Conservation (phyloP, 2,329 filamentous ascomycete genomes). For the Claviceps capensis region DNA sequence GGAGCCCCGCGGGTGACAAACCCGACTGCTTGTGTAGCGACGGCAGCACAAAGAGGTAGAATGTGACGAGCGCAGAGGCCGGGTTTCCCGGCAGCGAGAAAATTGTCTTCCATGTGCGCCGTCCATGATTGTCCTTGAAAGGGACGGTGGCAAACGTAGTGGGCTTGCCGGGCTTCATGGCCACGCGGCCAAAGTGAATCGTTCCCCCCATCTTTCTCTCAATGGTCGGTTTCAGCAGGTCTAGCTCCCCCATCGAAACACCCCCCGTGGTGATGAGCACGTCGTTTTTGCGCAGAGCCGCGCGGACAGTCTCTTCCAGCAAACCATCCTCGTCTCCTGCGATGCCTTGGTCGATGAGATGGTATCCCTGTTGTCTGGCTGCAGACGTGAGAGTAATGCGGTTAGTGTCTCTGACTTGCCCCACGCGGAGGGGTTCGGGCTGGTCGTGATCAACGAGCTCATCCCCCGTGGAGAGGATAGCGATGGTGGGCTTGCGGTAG, state of each 20-base stretch:
- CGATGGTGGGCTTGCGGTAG: conserved; percentile 65
- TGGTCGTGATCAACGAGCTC: conserved; percentile 71
- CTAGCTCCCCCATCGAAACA: conserved; percentile 95
- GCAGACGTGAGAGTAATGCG: conserved; percentile 76
- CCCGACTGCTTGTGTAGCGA: conserved; percentile 68
- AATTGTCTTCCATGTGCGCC: conserved; percentile 52
- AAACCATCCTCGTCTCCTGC: conserved; percentile 58
- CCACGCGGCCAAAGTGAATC: conserved; percentile 90
- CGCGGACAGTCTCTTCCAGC: conserved; percentile 64
- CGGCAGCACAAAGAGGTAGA: conserved; percentile 87
- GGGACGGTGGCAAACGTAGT: conserved; percentile 91
- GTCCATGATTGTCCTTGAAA: conserved; percentile 42
- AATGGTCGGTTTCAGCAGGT: conserved; percentile 91
- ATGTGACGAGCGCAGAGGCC: conserved; percentile 81
- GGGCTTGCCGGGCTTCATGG: conserved; percentile 97
- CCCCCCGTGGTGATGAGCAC: conserved; percentile 85
- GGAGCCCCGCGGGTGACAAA: conserved; percentile 51
- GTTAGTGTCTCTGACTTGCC: conserved; percentile 90
- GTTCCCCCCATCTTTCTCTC: conserved; percentile 80
- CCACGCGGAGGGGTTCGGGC: conserved; percentile 48
- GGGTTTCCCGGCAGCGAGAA: conserved; percentile 93
- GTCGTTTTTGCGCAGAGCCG: conserved; percentile 60
- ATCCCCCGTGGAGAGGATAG: conserved; percentile 85
- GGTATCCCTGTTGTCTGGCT: conserved; percentile 58
- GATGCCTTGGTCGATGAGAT: conserved; percentile 76